phyloP scores from a whole-genome alignment of 257 asterid genomes.

The Pogostemon cablin region DNA sequence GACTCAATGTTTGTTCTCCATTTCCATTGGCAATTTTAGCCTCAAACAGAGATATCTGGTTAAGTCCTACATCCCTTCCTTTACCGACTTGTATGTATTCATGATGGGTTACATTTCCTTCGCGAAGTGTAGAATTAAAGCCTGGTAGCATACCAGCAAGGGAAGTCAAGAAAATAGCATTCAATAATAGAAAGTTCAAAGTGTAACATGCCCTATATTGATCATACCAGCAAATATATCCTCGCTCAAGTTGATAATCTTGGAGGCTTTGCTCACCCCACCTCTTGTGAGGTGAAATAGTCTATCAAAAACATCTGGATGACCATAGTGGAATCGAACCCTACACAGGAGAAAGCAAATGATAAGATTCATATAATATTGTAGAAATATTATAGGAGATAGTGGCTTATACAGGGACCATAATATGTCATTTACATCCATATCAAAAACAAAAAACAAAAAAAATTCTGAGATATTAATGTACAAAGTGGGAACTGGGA shows the following conservation, averaged over 20 bases:
- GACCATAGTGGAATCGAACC: slow-evolving; percentile 54
- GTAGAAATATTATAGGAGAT: background rate
- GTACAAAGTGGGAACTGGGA: background rate
- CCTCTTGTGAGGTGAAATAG: slow-evolving; percentile 52
- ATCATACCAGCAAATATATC: slow-evolving; percentile 50
- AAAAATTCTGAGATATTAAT: background rate
- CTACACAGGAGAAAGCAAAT: slow-evolving; percentile 28
- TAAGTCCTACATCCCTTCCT: slow-evolving; percentile 54
- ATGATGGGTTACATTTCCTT: slow-evolving; percentile 51
- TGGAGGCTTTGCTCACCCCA: slow-evolving; percentile 53
- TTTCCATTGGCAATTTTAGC: slow-evolving; percentile 51
- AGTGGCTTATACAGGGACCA: background rate
- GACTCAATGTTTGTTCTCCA: slow-evolving; percentile 48
- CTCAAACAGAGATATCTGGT: slow-evolving; percentile 49
- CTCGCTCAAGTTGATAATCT: slow-evolving; percentile 49
- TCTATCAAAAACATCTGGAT: slow-evolving; percentile 55
- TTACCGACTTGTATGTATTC: slow-evolving; percentile 57
- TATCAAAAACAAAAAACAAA: background rate
- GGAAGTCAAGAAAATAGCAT: slow-evolving; percentile 19
- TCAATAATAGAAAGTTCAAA: background rate
- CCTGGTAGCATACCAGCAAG: slow-evolving; percentile 29
- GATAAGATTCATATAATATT: background rate
- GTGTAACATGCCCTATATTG: background rate
- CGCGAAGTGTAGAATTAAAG: slow-evolving; percentile 49
- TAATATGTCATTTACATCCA: background rate